A percentile compares a stretch with the other conserved stretches of the same genome.
Evolutionary conservation across 2,329 filamentous ascomycete species (phyloP).

Genomic region (Cladosporium austrohemisphaericum): DNA sequence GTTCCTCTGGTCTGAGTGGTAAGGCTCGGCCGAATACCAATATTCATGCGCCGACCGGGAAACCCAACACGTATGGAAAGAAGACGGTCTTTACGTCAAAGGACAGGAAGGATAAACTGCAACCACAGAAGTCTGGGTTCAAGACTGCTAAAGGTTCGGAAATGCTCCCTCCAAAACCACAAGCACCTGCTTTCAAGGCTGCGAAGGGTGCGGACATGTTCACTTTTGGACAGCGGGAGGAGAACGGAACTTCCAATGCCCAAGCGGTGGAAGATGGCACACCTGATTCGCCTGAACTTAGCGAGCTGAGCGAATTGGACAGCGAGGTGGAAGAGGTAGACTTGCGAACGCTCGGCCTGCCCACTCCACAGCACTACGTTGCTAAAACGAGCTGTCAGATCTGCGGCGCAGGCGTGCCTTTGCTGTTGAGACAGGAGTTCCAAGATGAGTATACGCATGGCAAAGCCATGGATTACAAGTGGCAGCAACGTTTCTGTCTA

Average conservation of each 20-base stretch:
- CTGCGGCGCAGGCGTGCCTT: constrained; percentile 24
- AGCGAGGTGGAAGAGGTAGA: constrained; percentile 14
- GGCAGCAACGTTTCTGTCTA: constrained; percentile 33
- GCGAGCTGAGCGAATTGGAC: constrained; percentile 16
- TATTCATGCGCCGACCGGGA: constrained; percentile 13
- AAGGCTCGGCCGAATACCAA: constrained; percentile 20
- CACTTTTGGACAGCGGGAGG: constrained; percentile 1
- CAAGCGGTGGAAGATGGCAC: neutral
- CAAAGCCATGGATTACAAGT: constrained; percentile 27
- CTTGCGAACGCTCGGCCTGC: constrained; percentile 11
- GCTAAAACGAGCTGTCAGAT: constrained; percentile 22
- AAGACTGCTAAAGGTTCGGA: constrained; percentile 2
- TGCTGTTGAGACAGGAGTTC: constrained; percentile 29
- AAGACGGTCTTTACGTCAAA: constrained; percentile 7
- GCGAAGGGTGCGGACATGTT: constrained; percentile 12
- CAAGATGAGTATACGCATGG: constrained; percentile 24
- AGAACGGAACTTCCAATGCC: neutral
- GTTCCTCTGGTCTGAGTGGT: too few species aligned
- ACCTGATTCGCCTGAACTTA: constrained; percentile 4
- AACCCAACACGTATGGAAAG: constrained; percentile 1
- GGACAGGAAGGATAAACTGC: constrained; percentile 8
- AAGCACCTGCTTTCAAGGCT: constrained; percentile 8
- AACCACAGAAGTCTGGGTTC: constrained; percentile 4
- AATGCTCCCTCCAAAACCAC: neutral
- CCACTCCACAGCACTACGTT: constrained; percentile 6